phyloP scores from a whole-genome alignment of 1,139 yeast genomes.

The Kodamaea arcana region DNA sequence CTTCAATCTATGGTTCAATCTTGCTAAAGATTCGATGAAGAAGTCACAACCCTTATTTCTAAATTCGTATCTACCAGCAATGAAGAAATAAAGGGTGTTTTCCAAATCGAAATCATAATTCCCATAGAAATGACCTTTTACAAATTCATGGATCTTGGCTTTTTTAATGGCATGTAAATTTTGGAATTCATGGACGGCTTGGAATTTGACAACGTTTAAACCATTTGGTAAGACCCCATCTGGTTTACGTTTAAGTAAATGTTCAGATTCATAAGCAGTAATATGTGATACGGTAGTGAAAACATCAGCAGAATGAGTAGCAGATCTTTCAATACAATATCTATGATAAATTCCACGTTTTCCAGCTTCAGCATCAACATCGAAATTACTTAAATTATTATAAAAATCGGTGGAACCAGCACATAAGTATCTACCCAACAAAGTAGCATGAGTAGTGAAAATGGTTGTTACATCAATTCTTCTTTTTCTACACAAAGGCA shows the following conservation, averaged over 20 bases:
- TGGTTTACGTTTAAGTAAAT: constrained; percentile 88
- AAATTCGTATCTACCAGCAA: constrained; percentile 96
- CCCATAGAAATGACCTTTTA: constrained; percentile 96
- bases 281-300: constrained; percentile 97
- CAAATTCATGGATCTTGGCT: constrained; percentile 89
- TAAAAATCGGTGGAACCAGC: constrained; percentile 96
- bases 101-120: constrained; percentile 93
- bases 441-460: constrained; percentile 95
- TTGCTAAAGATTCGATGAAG: constrained; percentile 87
- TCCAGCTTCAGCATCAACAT: constrained; percentile 97
- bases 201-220: constrained; percentile 89
- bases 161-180: constrained; percentile 89
- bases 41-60: constrained; percentile 96
- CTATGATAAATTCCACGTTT: constrained; percentile 96
- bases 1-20: constrained; percentile 84
- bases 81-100: constrained; percentile 89
- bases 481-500: constrained; percentile 88
- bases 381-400: constrained; percentile 84
- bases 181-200: constrained; percentile 97
- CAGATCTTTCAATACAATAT: constrained; percentile 94
- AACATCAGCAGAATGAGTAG: constrained; percentile 94
- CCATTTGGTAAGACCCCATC: constrained; percentile 98
- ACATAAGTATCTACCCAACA: constrained; percentile 90
- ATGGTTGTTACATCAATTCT: constrained; percentile 91
- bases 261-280: constrained; percentile 93